Conservation (phyloP, 2,329 filamentous ascomycete species). For the Drechslerella dactyloides region DNA sequence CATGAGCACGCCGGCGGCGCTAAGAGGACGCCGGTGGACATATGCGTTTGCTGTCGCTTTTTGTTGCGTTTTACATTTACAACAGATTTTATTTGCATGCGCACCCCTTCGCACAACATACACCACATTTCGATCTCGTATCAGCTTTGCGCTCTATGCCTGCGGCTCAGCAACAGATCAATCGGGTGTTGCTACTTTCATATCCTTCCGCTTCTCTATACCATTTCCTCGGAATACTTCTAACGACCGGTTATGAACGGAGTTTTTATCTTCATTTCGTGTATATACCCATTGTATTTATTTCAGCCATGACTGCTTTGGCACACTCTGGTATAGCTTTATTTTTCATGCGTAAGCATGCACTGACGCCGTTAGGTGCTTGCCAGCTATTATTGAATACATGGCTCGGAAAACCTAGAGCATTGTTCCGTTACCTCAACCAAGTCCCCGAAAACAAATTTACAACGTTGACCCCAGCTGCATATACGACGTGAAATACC, state of each 20-base stretch:
- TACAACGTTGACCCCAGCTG: too few relatives aligned
- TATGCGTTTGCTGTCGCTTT: slow-evolving; percentile 2
- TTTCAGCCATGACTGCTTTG: slow-evolving; percentile 13
- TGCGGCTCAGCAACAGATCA: background rate
- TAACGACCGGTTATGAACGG: slow-evolving; percentile 37
- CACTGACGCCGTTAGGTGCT: background rate
- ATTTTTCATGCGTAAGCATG: background rate
- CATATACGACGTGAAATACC: too few relatives aligned
- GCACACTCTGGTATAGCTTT: background rate
- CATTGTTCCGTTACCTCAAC: background rate
- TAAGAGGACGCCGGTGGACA: background rate
- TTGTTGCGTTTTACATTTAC: slow-evolving; percentile 6
- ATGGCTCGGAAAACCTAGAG: background rate
- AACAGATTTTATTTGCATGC: too few relatives aligned
- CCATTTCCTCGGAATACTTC: slow-evolving; percentile 12
- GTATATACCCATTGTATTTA: slow-evolving; percentile 36
- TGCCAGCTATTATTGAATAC: background rate
- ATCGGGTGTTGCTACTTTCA: background rate
- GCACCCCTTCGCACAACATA: background rate
- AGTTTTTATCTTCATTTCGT: slow-evolving; percentile 39
- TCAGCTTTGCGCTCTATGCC: background rate
- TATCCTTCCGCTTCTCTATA: background rate
- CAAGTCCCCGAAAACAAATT: too few relatives aligned
- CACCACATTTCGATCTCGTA: background rate
- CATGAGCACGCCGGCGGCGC: slow-evolving; percentile 2